Percentiles rank a stretch among this genome's conserved stretches.
These are phyloP conservation scores for Hypoxylon cercidicola DNA, from an alignment of 495 filamentous ascomycete species.

Conservation along the genomic window DNA sequence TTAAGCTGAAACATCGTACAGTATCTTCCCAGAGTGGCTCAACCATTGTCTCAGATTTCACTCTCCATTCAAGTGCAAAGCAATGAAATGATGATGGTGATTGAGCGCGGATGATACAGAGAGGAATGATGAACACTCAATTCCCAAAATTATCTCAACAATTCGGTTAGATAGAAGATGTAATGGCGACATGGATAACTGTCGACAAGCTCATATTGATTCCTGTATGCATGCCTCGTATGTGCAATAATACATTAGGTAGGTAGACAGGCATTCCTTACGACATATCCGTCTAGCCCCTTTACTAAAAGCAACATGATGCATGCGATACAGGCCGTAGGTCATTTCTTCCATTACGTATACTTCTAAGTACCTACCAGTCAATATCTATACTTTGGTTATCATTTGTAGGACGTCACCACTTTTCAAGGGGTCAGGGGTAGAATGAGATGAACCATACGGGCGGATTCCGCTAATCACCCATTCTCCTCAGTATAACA, in stretches of 20 bases:
- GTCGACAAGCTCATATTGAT: too few relatives aligned
- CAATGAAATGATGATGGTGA: not conserved
- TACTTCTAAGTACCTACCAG: not conserved
- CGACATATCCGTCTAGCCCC: too few relatives aligned
- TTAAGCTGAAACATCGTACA: conserved; percentile 59
- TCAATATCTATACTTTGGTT: not conserved
- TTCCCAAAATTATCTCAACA: too few relatives aligned
- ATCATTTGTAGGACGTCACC: conserved; percentile 24
- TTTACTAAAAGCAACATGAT: not conserved
- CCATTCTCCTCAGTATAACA: too few relatives aligned
- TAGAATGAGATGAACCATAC: not conserved
- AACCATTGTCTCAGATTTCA: not conserved
- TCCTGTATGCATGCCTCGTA: too few relatives aligned
- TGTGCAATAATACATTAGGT: too few relatives aligned
- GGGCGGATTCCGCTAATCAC: too few relatives aligned
- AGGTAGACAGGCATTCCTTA: too few relatives aligned
- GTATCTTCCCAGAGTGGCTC: conserved; percentile 43
- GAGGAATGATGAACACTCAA: too few relatives aligned
- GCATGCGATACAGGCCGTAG: not conserved
- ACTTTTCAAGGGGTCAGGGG: not conserved
- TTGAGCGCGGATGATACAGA: too few relatives aligned
- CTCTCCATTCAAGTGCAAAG: not conserved
- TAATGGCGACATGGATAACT: too few relatives aligned
- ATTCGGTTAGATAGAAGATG: too few relatives aligned
- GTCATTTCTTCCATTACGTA: not conserved